Evolutionary conservation across 495 filamentous ascomycete species (phyloP).

Genomic region (Tuber microsphaerosporum): DNA sequence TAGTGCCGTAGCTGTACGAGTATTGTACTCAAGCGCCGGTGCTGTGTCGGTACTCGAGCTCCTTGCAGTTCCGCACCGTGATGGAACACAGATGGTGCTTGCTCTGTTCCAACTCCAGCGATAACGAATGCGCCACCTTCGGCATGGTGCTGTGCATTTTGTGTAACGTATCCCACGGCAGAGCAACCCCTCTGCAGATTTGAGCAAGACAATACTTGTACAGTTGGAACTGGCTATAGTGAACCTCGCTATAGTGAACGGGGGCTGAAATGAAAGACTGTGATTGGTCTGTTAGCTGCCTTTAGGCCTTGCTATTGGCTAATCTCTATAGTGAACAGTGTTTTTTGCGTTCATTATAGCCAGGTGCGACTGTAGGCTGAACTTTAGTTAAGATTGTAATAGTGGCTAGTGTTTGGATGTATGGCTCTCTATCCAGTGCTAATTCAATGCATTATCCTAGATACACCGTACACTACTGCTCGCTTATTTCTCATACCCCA

Average conservation of each 20-base stretch:
- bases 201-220: not conserved
- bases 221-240: too few relatives aligned
- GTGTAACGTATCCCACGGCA: not conserved
- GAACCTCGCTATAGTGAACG: too few relatives aligned
- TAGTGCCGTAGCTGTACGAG: too few relatives aligned
- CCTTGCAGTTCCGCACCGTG: not conserved
- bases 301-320: too few relatives aligned
- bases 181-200: not conserved
- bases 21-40: not conserved
- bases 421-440: not conserved
- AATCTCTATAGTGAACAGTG: too few relatives aligned
- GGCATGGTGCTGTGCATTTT: not conserved
- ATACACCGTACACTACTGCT: too few relatives aligned
- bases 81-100: not conserved
- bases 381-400: not conserved
- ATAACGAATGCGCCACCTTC: not conserved
- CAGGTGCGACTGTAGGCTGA: too few relatives aligned
- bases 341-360: too few relatives aligned
- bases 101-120: not conserved
- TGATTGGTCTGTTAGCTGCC: too few relatives aligned
- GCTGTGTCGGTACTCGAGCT: not conserved
- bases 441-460: too few relatives aligned
- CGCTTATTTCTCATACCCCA: too few relatives aligned
- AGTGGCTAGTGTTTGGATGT: not conserved
- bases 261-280: too few relatives aligned